Evolutionary conservation across 2,329 filamentous ascomycete species (phyloP).

Genomic region (Ophiognomonia clavigignenti-juglandacearum): DNA sequence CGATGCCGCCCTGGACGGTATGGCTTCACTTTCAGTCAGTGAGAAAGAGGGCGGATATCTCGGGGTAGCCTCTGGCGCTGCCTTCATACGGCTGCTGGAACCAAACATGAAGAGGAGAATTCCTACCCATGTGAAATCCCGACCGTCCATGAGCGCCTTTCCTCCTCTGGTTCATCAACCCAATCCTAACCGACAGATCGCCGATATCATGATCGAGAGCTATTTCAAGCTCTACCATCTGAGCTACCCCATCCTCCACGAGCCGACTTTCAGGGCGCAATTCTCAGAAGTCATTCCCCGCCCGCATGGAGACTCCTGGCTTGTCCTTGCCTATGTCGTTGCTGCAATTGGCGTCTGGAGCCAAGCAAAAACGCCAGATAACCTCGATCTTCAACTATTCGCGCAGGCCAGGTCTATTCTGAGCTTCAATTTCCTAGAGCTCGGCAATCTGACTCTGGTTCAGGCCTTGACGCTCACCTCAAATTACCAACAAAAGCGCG

Average conservation of each 20-base stretch:
- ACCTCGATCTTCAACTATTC: slow-evolving; percentile 45
- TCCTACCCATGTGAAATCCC: slow-evolving; percentile 15
- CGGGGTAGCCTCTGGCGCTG: slow-evolving; percentile 39
- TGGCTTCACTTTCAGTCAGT: slow-evolving; percentile 31
- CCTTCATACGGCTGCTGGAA: slow-evolving; percentile 34
- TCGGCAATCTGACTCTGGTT: slow-evolving; percentile 24
- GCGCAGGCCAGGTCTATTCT: slow-evolving; percentile 33
- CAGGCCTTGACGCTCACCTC: slow-evolving; percentile 26
- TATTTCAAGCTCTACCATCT: slow-evolving; percentile 40
- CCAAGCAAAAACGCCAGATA: slow-evolving; percentile 13
- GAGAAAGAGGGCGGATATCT: slow-evolving; percentile 38
- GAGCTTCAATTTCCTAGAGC: slow-evolving; percentile 16
- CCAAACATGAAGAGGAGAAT: slow-evolving; percentile 23
- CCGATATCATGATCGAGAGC: slow-evolving; percentile 28
- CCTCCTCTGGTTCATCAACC: slow-evolving; percentile 23
- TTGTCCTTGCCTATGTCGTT: slow-evolving; percentile 17
- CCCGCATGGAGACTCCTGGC: slow-evolving; percentile 16
- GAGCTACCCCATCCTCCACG: slow-evolving; percentile 40
- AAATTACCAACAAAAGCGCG: slow-evolving; percentile 38
- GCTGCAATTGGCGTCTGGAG: slow-evolving; percentile 17
- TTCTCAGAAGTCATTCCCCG: slow-evolving; percentile 17
- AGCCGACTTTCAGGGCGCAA: slow-evolving; percentile 32
- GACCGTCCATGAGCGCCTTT: slow-evolving; percentile 11
- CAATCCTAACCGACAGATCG: slow-evolving; percentile 25
- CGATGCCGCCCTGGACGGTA: slow-evolving; percentile 30